Evolutionary conservation across 2,329 filamentous ascomycete genomes (phyloP), one percentile per base, ranked within the genome.

Genomic region (Colletotrichum orchidophilum): DNA sequence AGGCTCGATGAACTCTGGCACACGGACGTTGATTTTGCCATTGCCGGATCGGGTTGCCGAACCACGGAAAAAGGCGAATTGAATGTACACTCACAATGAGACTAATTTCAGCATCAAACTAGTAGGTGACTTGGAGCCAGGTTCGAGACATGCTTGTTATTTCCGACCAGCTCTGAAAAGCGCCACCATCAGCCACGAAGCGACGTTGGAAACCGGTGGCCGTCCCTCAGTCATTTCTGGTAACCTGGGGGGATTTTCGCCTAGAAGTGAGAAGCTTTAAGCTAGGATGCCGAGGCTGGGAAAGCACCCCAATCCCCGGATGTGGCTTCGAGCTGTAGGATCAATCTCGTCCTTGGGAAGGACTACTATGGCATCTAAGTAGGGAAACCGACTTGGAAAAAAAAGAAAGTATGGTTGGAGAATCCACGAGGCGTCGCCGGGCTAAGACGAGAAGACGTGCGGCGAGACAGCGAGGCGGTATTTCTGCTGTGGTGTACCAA

Each of bases 321-420:
- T 46, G 39, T 46, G 18, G 39, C 39, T 46, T 46, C 39, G 39
- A 46, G 39, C 8, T 46, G 39, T 46, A 46, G 39, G 11, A 46
- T 3, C 9, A 18, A 46, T 46, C 39, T 35, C 5, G 31, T 61
- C 21, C 49, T 18, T 27, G 60, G 39, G 54, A 9, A 24, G 52
- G 57, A 52, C 6, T n/a, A 46, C 39, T 18, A 8, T n/a, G 39
- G 39, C 15, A 46, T 8, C 39, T 9, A n/a, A 46, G 39, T 18
- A 46, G 18, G 39, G 39, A n/a, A 59, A 49, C 27, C 66, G 52
- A 39, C 52, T 33, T 35, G n/a, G 59, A n/a, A 73, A 73, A 73
- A 73, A 46, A 73, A 71, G 62, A 60, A 73, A 71, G 68, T 57
- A 49, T 71, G 26, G 18, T 52, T 52, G 66, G 53, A 55, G 49